phyloP scores from a whole-genome alignment of 805 yeast species.

The Groenewaldozyma salmanticensis region DNA sequence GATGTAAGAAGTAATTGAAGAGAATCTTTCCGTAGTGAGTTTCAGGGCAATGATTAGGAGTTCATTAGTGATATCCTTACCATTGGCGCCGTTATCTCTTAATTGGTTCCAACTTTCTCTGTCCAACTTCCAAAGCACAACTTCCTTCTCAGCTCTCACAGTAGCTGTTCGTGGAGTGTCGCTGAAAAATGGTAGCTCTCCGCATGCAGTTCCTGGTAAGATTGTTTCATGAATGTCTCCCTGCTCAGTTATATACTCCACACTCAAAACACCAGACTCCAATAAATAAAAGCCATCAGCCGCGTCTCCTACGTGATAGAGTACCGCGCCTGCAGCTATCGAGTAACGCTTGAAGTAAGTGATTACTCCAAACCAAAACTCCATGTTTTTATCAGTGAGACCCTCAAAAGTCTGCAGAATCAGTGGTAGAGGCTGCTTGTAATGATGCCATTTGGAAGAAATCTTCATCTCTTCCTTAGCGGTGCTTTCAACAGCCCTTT shows the following conservation, averaged over 20 bases:
- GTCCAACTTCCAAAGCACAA: constrained; percentile 61
- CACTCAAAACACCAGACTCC: constrained; percentile 45
- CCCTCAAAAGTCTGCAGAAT: constrained; percentile 58
- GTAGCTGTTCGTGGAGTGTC: constrained; percentile 35
- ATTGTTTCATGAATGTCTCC: constrained; percentile 39
- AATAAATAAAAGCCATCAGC: constrained; percentile 53
- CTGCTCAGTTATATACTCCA: constrained; percentile 43
- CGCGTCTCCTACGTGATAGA: constrained; percentile 36
- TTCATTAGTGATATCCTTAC: constrained; percentile 52
- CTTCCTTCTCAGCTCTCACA: constrained; percentile 49
- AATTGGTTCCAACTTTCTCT: constrained; percentile 37
- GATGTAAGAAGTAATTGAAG: constrained; percentile 66
- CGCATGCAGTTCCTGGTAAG: constrained; percentile 67
- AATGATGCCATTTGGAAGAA: constrained; percentile 26
- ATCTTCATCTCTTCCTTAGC: constrained; percentile 24
- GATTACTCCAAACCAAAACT: constrained; percentile 57
- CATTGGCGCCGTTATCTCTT: constrained; percentile 29
- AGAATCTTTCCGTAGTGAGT: constrained; percentile 61
- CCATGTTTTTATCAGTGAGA: constrained; percentile 37
- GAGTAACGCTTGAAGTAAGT: constrained; percentile 45
- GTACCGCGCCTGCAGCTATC: constrained; percentile 35
- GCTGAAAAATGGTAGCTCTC: constrained; percentile 40
- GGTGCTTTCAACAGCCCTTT: constrained; percentile 26
- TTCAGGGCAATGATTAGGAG: constrained; percentile 50
- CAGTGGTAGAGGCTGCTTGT: constrained; percentile 51